phyloP scores from a whole-genome alignment of 257 asterid species.

The Striga asiatica region DNA sequence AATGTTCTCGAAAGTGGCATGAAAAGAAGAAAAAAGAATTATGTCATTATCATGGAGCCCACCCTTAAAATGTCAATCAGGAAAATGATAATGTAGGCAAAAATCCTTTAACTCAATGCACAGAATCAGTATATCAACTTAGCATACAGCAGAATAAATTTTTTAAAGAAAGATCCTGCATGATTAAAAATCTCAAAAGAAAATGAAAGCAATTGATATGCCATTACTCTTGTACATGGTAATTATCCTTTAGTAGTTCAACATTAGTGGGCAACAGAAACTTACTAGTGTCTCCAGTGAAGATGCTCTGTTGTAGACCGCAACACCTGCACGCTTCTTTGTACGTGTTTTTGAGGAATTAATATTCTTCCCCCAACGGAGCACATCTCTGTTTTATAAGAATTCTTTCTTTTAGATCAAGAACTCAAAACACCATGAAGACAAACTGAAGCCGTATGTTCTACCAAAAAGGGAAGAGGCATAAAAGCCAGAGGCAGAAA shows the following conservation, averaged over 20 bases:
- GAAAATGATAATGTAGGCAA: background rate
- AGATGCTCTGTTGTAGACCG: conserved; percentile 93
- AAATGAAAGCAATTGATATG: background rate
- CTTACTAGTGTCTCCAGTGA: conserved; percentile 92
- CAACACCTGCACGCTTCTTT: conserved; percentile 89
- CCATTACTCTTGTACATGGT: background rate
- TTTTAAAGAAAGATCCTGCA: background rate
- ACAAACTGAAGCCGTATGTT: background rate
- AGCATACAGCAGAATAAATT: background rate
- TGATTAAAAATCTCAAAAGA: background rate
- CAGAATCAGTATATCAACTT: background rate
- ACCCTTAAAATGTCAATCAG: background rate
- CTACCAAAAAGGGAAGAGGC: background rate
- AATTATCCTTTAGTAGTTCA: conserved; percentile 1
- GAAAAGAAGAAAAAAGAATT: background rate
- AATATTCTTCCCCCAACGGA: conserved; percentile 93
- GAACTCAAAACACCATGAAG: background rate
- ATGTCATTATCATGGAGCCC: background rate
- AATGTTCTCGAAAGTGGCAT: background rate
- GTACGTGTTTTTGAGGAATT: conserved; percentile 82
- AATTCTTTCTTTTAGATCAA: conserved; percentile 13
- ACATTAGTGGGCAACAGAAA: conserved; percentile 16
- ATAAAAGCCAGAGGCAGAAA: background rate
- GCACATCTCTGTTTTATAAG: conserved; percentile 57
- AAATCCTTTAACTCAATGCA: background rate